A percentile compares a stretch with the other conserved stretches of the same genome.
Evolutionary conservation across 148 eudicot species (phyloP).

Genomic region (Camellia japonica): DNA sequence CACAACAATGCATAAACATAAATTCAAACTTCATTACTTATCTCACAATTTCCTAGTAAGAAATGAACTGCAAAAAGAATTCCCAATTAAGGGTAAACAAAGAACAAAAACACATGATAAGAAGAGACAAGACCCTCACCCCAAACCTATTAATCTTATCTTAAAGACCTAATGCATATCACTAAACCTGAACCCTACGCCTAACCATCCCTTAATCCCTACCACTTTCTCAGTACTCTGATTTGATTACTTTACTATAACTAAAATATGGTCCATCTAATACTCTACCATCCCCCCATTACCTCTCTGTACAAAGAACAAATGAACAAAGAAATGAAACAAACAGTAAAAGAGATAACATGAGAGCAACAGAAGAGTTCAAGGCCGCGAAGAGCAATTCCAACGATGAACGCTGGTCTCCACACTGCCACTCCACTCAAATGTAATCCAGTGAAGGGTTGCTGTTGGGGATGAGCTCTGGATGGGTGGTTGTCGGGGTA

Average conservation of each 20-base stretch:
- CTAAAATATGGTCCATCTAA: conserved; percentile 7
- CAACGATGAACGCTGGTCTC: no score
- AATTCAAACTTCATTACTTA: conserved; percentile 9
- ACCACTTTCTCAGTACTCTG: background rate
- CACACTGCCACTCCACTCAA: conserved; percentile 9
- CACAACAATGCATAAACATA: no score
- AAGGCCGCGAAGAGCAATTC: conserved; percentile 21
- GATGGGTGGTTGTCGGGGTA: conserved; percentile 3
- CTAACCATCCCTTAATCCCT: conserved; percentile 10
- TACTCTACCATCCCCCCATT: conserved; percentile 16
- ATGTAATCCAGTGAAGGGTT: conserved; percentile 26
- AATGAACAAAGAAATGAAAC: conserved; percentile 30
- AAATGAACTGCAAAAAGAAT: conserved; percentile 31
- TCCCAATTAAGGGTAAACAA: conserved; percentile 4
- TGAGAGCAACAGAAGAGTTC: conserved; percentile 13
- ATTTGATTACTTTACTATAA: conserved; percentile 11
- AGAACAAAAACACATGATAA: background rate
- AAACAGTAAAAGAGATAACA: background rate
- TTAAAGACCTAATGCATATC: background rate
- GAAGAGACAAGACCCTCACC: background rate
- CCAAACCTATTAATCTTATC: conserved; percentile 1
- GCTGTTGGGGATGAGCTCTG: conserved; percentile 35
- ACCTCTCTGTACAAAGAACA: conserved; percentile 34
- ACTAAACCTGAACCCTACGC: conserved; percentile 16
- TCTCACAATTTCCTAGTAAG: conserved; percentile 11